Percentiles rank a stretch among this genome's conserved stretches.
These are phyloP conservation scores for Calonectria hongkongensis DNA, from an alignment of 2,329 filamentous ascomycete genomes.

Conservation along the genomic window DNA sequence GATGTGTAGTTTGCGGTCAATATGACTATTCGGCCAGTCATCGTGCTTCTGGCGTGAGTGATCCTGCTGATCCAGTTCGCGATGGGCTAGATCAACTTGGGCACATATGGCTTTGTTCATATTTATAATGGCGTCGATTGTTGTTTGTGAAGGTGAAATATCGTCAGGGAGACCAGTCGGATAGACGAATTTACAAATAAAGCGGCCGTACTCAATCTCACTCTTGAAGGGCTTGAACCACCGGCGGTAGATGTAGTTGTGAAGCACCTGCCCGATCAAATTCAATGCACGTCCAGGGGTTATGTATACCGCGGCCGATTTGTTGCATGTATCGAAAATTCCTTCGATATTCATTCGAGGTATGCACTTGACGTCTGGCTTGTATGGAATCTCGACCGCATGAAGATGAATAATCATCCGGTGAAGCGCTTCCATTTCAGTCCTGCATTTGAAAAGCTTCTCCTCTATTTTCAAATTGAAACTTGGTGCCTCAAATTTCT, in stretches of 20 bases:
- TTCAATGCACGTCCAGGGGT: neutral
- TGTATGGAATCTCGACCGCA: neutral
- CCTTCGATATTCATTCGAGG: neutral
- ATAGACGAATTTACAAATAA: neutral
- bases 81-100: neutral
- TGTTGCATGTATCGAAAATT: neutral
- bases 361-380: neutral
- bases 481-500: neutral
- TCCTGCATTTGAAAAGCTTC: neutral
- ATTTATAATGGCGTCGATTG: neutral
- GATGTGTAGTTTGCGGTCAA: neutral
- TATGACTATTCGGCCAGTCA: too few species aligned
- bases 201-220: neutral
- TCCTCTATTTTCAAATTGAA: neutral
- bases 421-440: neutral
- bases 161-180: neutral
- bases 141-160: neutral
- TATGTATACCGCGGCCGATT: neutral
- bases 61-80: neutral
- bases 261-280: neutral
- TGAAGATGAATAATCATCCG: neutral
- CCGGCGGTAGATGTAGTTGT: neutral
- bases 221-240: neutral
- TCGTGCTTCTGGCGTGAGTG: too few species aligned
- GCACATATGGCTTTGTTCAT: neutral